A percentile compares a stretch with the other conserved stretches of the same genome.
These are phyloP conservation scores for Mollisiaceae sp. DNA, from an alignment of 2,329 filamentous ascomycete genomes.

Conservation along the genomic window DNA sequence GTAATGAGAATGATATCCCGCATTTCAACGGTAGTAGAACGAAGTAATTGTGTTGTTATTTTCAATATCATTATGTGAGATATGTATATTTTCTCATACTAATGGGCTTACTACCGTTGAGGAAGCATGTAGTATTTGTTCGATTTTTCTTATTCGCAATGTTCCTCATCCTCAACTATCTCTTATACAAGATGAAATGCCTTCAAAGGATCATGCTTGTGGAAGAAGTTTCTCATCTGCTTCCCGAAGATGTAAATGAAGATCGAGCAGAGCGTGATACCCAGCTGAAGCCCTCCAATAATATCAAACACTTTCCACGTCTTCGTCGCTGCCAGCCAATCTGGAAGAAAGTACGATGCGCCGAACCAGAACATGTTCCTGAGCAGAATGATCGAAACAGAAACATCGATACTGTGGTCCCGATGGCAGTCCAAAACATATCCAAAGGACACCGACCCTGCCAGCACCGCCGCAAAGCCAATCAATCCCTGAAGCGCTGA, in stretches of 20 bases:
- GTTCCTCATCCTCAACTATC: too few species aligned
- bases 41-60: too few species aligned
- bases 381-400: slow-evolving; percentile 12
- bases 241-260: slow-evolving; percentile 10
- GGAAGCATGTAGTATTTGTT: too few species aligned
- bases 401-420: slow-evolving; percentile 9
- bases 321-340: background rate
- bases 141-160: too few species aligned
- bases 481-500: slow-evolving; percentile 11
- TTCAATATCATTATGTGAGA: too few species aligned
- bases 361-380: slow-evolving; percentile 18
- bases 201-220: slow-evolving; percentile 7
- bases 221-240: background rate
- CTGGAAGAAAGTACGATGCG: slow-evolving; percentile 13
- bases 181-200: background rate
- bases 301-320: slow-evolving; percentile 5
- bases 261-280: slow-evolving; percentile 2
- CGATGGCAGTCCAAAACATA: slow-evolving; percentile 14
- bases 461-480: slow-evolving; percentile 1
- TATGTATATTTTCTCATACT: too few species aligned
- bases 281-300: slow-evolving; percentile 5
- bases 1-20: too few species aligned
- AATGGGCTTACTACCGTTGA: too few species aligned
- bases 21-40: too few species aligned
- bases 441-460: background rate